Percentiles rank a stretch among this genome's conserved stretches.
Conservation (phyloP, 2,329 filamentous ascomycete genomes). For the Microsporum audouinii region DNA sequence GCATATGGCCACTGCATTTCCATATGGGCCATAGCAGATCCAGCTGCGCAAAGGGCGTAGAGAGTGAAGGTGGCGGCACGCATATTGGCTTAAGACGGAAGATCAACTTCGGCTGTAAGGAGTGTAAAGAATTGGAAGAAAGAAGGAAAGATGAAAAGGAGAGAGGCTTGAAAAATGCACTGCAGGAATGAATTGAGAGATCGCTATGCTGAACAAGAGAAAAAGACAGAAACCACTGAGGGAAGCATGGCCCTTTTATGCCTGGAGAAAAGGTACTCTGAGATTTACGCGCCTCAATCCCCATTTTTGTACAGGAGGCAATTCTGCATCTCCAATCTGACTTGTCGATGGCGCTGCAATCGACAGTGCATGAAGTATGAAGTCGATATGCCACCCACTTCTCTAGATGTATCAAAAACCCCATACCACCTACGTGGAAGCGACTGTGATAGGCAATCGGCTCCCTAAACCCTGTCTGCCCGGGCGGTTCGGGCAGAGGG, state of each 20-base stretch:
- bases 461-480: not conserved
- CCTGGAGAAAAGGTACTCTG: not conserved
- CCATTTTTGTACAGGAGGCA: not conserved
- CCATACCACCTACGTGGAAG: not conserved
- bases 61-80: conserved; percentile 7
- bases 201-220: not conserved
- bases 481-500: not conserved
- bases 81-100: conserved; percentile 4
- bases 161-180: not conserved
- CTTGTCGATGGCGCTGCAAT: not conserved
- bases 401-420: not conserved
- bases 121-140: conserved; percentile 1
- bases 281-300: not conserved
- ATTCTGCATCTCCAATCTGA: not conserved
- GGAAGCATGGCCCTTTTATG: not conserved
- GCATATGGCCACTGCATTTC: conserved; percentile 46
- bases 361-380: not conserved
- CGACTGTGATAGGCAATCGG: not conserved
- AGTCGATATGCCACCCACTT: not conserved
- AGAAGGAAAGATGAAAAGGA: not conserved
- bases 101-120: not conserved
- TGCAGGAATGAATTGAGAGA: not conserved
- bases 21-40: conserved; percentile 35
- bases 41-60: conserved; percentile 10
- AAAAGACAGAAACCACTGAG: not conserved